Percentiles rank a stretch among this genome's conserved stretches.
These are phyloP conservation scores for Lactarius hatsudake DNA, from an alignment of 768 basidiomycete species.

Conservation along the genomic window DNA sequence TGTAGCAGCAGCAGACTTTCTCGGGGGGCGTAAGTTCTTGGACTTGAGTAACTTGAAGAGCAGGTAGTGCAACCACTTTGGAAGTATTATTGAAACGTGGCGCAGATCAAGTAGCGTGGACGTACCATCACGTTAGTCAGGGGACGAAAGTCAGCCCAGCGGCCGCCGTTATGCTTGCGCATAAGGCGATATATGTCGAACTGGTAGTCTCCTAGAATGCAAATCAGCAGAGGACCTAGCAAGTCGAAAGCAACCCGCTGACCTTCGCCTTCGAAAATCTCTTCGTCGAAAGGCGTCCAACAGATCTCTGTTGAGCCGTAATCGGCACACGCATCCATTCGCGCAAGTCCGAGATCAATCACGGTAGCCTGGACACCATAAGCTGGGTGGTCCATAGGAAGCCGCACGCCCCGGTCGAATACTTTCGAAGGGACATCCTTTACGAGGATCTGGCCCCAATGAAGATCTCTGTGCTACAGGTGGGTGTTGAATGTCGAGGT, in stretches of 20 bases:
- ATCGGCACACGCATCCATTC: conserved; percentile 64
- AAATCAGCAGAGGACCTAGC: background rate
- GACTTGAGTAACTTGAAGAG: conserved; percentile 63
- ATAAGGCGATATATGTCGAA: conserved; percentile 94
- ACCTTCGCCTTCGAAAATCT: conserved; percentile 92
- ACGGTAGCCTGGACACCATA: conserved; percentile 78
- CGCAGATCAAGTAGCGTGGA: background rate
- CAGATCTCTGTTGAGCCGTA: conserved; percentile 45
- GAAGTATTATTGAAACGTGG: background rate
- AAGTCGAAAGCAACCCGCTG: conserved; percentile 18
- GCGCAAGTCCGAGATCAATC: conserved; percentile 92
- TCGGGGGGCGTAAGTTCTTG: conserved; percentile 56
- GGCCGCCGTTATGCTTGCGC: conserved; percentile 53
- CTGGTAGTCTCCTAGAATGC: conserved; percentile 74
- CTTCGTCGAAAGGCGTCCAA: conserved; percentile 84
- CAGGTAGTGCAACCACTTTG: conserved; percentile 91
- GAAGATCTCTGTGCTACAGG: conserved; percentile 92
- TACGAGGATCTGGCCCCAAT: conserved; percentile 95
- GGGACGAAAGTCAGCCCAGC: conserved; percentile 79
- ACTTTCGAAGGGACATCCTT: conserved; percentile 43
- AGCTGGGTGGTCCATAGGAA: conserved; percentile 60
- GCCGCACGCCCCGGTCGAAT: conserved; percentile 31
- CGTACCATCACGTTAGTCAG: conserved; percentile 89
- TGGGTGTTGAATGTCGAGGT: background rate
- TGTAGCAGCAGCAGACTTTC: conserved; percentile 31